Evolutionary conservation across 371 early-diverging fungal species (phyloP).

Genomic region (Amoeboaphelidium protococcarum): DNA sequence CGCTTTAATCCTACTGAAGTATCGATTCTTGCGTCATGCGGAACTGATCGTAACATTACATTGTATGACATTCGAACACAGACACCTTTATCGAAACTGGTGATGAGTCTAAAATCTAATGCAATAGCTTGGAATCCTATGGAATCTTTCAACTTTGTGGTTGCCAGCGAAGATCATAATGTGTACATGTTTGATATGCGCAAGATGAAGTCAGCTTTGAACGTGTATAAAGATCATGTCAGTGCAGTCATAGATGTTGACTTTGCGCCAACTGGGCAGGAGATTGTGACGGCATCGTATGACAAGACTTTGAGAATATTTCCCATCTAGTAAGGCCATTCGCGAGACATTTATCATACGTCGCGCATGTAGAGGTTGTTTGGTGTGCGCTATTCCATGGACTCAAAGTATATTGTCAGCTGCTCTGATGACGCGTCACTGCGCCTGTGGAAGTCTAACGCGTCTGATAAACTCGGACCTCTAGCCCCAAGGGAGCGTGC

Average conservation of each 20-base stretch:
- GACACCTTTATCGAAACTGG: conserved; percentile 43
- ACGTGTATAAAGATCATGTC: conserved; percentile 80
- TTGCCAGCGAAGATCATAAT: conserved; percentile 94
- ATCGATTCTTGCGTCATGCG: conserved; percentile 61
- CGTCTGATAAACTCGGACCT: conserved; percentile 56
- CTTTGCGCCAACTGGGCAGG: conserved; percentile 90
- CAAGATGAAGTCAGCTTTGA: conserved; percentile 48
- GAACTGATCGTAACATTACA: conserved; percentile 71
- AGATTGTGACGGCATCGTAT: conserved; percentile 83
- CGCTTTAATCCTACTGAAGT: conserved; percentile 82
- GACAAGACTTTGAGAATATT: conserved; percentile 88
- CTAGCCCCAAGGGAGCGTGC: conserved; percentile 48
- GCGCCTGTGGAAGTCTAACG: conserved; percentile 89
- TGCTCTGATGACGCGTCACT: conserved; percentile 96
- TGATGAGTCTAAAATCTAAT: conserved; percentile 57
- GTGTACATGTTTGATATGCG: conserved; percentile 90
- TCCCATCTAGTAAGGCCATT: conserved; percentile 44
- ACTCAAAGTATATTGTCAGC: conserved; percentile 80
- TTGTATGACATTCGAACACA: conserved; percentile 71
- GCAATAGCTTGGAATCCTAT: conserved; percentile 93
- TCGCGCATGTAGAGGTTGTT: conserved; percentile 87
- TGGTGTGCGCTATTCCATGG: conserved; percentile 76
- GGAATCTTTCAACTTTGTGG: conserved; percentile 76
- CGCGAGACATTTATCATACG: conserved; percentile 91
- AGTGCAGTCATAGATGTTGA: conserved; percentile 89